Evolutionary conservation across 1,284 basidiomycete genomes (phyloP).

Genomic region (Kwoniella shivajii): DNA sequence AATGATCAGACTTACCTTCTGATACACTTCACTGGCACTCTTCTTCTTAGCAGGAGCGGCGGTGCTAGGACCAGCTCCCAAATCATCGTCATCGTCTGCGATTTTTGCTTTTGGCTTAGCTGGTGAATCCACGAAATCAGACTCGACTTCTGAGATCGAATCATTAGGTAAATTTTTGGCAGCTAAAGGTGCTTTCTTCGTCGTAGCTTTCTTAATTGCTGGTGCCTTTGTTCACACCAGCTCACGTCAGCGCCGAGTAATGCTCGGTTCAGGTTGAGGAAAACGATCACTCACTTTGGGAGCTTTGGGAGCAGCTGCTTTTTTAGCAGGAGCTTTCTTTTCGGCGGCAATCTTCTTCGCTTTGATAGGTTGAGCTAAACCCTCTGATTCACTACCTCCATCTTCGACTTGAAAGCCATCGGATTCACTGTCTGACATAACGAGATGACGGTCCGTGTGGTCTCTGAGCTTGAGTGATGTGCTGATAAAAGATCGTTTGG

Average conservation of each 20-base stretch:
- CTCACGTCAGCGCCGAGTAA: slow-evolving; percentile 2
- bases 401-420: slow-evolving; percentile 36
- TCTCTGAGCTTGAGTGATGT: too few relatives aligned
- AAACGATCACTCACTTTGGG: slow-evolving; percentile 32
- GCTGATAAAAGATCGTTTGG: too few relatives aligned
- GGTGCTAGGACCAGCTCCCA: slow-evolving; percentile 37
- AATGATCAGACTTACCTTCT: slow-evolving; percentile 65
- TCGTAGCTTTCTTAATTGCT: slow-evolving; percentile 49
- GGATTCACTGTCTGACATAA: slow-evolving; percentile 52
- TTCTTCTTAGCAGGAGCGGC: slow-evolving; percentile 64
- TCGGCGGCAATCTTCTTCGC: slow-evolving; percentile 32
- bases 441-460: slow-evolving; percentile 3
- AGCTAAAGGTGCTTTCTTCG: slow-evolving; percentile 55
- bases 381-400: slow-evolving; percentile 48
- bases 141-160: slow-evolving; percentile 59
- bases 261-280: background rate
- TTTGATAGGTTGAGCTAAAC: slow-evolving; percentile 29
- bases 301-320: slow-evolving; percentile 28
- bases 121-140: slow-evolving; percentile 45
- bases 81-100: slow-evolving; percentile 28
- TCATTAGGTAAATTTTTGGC: slow-evolving; percentile 64
- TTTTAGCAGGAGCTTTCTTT: slow-evolving; percentile 29
- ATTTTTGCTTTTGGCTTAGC: slow-evolving; percentile 29
- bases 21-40: slow-evolving; percentile 87
- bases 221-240: slow-evolving; percentile 14